Evolutionary conservation across 192 early-diverging fungal species (phyloP).

Genomic region (Lobosporangium transversale): DNA sequence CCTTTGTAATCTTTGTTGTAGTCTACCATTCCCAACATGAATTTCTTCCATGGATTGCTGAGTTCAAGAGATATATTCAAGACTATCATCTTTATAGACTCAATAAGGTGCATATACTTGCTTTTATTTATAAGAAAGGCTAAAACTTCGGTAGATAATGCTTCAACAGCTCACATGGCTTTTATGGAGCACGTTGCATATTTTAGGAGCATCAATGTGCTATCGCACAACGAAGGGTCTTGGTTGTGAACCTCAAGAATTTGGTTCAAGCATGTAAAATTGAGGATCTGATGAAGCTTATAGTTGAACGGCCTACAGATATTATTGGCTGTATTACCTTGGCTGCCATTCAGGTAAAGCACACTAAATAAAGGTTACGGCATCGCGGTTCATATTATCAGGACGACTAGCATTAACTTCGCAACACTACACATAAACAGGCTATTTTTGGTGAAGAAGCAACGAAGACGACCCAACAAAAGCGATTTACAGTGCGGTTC

Average conservation of each 20-base stretch:
- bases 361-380: too few species aligned
- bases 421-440: too few species aligned
- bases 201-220: not conserved
- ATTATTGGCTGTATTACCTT: conserved; percentile 28
- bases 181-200: too few species aligned
- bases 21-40: conserved; percentile 33
- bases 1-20: not conserved
- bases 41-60: conserved; percentile 32
- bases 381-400: too few species aligned
- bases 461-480: conserved; percentile 6
- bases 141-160: too few species aligned
- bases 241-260: conserved; percentile 27
- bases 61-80: conserved; percentile 23
- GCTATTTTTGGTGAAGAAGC: conserved; percentile 20
- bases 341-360: conserved; percentile 29
- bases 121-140: not conserved
- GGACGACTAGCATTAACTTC: too few species aligned
- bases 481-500: conserved; percentile 22
- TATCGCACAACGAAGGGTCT: conserved; percentile 7
- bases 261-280: conserved; percentile 20
- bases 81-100: conserved; percentile 7
- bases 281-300: conserved; percentile 10
- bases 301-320: conserved; percentile 12
- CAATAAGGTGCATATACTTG: conserved; percentile 1
- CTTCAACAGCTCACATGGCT: not conserved